Evolutionary conservation across 2,329 filamentous ascomycete genomes (phyloP), one percentile per base, ranked within the genome.

Genomic region (Paracoccidioides lutzii): DNA sequence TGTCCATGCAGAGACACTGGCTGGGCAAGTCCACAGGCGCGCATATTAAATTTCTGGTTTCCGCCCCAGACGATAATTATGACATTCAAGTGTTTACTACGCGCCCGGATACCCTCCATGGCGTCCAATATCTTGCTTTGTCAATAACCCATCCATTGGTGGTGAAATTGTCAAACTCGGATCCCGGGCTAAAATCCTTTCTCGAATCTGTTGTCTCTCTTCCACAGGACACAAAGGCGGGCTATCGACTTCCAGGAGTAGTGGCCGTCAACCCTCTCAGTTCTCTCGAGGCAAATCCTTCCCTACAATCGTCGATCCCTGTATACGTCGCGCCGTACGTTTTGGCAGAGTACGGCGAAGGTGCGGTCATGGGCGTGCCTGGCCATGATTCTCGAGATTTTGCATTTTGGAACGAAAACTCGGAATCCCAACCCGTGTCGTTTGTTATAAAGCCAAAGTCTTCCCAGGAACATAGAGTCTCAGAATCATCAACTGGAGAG

Each of bases 281-380:
- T 7, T 75, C 79, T 1, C 79, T 81, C 50, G 70, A 74, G 78
- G 81, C 65, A 64, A 78, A 60, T 76, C 68, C 60, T n/a, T 58
- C 62, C 10, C 62, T 70, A 51, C 55, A 72, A 14, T 59, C 64
- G n/a, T 65, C 66, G 37, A 57, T 94, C 4, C 88, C 89, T 0
- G 77, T 95, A 4, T 95, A 85, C 64, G 85, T 88, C 28, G 88
- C 90, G 8, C 84, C 88, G 0, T 95, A 95, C 65, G 90, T 95
- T 9, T 75, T 94, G 4, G 85, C 85, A 32, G 87, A 90, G 65
- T 93, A 94, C 62, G 88, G 89, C 14, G 86, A 90, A 61, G 89
- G 89, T 0, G 89, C 89, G 8, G 85, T 95, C 1, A 95, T 95
- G 89, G 90, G 90, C 45, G 90, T 95, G 6, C 90, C 90, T 0